phyloP scores from a whole-genome alignment of 345 rosid species.

The Hypericum androsaemum region DNA sequence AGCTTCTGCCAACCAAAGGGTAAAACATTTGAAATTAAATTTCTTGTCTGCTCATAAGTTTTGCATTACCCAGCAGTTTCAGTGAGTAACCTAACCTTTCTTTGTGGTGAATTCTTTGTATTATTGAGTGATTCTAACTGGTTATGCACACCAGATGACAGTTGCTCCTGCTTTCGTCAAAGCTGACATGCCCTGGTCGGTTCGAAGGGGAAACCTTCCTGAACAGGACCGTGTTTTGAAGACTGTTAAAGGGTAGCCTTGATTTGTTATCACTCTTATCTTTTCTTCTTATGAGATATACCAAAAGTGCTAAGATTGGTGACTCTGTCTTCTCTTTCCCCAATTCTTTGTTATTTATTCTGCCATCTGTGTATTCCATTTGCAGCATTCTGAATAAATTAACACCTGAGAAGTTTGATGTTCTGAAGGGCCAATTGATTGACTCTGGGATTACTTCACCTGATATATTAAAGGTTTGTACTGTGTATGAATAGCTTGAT shows the following conservation, averaged over 20 bases:
- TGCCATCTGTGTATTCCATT: background rate
- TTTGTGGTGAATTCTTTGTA: too few relatives aligned
- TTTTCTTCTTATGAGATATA: too few relatives aligned
- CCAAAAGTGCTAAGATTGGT: background rate
- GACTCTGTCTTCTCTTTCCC: too few relatives aligned
- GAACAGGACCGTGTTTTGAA: constrained; percentile 80
- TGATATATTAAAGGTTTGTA: constrained; percentile 62
- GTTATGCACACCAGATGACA: constrained; percentile 29
- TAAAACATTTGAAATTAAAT: too few relatives aligned
- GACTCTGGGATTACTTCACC: constrained; percentile 89
- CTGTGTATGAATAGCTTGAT: background rate
- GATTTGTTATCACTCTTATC: too few relatives aligned
- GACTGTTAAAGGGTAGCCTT: constrained; percentile 72
- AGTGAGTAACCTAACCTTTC: too few relatives aligned
- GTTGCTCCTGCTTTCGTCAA: constrained; percentile 56
- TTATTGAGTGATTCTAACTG: too few relatives aligned
- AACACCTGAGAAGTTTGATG: constrained; percentile 91
- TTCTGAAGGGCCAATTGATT: constrained; percentile 84
- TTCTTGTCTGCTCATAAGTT: too few relatives aligned
- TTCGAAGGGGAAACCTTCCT: constrained; percentile 59
- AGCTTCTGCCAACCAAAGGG: constrained; percentile 29
- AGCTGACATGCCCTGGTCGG: constrained; percentile 95
- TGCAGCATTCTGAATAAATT: constrained; percentile 85
- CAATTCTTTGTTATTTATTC: too few relatives aligned
- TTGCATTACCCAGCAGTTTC: background rate